Evolutionary conservation across 2,329 filamentous ascomycete genomes (phyloP).

Genomic region (Trichoderma cornu-damae): DNA sequence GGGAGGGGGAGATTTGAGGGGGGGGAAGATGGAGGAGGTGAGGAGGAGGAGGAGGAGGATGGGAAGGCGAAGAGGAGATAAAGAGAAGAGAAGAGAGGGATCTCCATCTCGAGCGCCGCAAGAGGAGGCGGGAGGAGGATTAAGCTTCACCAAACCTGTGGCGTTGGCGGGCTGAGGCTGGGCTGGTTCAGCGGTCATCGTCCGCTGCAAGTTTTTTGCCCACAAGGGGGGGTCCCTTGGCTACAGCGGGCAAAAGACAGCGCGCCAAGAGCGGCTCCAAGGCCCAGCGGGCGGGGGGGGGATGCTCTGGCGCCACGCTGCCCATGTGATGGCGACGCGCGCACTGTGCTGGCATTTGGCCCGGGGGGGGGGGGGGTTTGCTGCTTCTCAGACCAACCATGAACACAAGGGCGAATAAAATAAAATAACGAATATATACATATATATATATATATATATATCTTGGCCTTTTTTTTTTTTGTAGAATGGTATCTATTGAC

Average conservation of each 20-base stretch:
- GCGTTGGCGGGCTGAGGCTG: not conserved
- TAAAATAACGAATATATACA: too few relatives aligned
- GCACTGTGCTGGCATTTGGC: not conserved
- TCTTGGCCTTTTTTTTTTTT: too few relatives aligned
- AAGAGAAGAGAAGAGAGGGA: too few relatives aligned
- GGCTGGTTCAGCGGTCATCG: not conserved
- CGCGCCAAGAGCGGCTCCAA: not conserved
- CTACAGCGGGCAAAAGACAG: too few relatives aligned
- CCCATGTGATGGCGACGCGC: slow-evolving; percentile 1
- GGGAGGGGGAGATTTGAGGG: not conserved
- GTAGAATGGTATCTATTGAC: too few relatives aligned
- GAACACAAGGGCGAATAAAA: too few relatives aligned
- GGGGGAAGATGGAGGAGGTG: not conserved
- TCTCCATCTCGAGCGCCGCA: too few relatives aligned
- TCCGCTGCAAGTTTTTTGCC: too few relatives aligned
- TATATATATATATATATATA: too few relatives aligned
- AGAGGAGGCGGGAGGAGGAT: not conserved
- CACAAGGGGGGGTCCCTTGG: slow-evolving; percentile 9
- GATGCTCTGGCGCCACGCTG: slow-evolving; percentile 7
- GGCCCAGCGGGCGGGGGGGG: not conserved
- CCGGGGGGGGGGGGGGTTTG: not conserved
- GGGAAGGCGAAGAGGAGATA: not conserved
- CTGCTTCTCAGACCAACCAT: too few relatives aligned
- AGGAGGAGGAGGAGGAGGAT: not conserved
- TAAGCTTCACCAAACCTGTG: not conserved